Conservation (phyloP, 2,329 filamentous ascomycete species). For the Arthrinium puccinioides region DNA sequence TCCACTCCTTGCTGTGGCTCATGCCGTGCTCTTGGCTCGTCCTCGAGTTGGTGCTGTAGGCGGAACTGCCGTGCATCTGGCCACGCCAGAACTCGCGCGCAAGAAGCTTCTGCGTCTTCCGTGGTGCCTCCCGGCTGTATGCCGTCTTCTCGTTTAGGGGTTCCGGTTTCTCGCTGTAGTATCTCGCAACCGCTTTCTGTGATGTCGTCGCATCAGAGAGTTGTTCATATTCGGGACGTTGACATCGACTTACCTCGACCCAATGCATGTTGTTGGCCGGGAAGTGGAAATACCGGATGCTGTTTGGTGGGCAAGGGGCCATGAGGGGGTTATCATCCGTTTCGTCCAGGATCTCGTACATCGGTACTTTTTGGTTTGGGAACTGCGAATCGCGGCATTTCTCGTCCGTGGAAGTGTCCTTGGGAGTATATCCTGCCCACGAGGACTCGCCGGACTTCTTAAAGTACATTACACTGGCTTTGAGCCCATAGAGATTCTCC, state of each 20-base stretch:
- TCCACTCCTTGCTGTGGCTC: not conserved
- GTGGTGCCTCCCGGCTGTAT: not conserved
- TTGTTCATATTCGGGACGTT: no score
- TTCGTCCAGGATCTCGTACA: not conserved
- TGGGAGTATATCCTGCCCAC: not conserved
- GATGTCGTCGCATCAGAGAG: no score
- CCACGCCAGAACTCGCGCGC: conserved; percentile 6
- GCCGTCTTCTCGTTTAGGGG: not conserved
- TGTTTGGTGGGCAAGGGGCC: not conserved
- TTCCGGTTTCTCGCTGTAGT: conserved; percentile 1
- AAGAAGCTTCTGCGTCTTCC: conserved; percentile 2
- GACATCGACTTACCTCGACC: conserved; percentile 4
- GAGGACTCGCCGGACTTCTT: not conserved
- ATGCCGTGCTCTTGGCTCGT: not conserved
- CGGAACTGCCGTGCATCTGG: conserved; percentile 6
- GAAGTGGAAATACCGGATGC: conserved; percentile 7
- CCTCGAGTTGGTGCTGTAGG: not conserved
- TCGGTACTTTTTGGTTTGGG: conserved; percentile 4
- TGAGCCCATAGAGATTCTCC: conserved; percentile 2
- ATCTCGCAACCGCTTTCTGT: conserved; percentile 4
- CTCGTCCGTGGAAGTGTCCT: not conserved
- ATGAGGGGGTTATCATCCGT: not conserved
- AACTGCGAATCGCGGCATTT: not conserved
- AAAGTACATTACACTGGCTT: conserved; percentile 4
- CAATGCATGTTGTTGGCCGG: conserved; percentile 7